Base-by-base conservation (phyloP, 192 early-diverging fungal species). In the Podila minutissima region DNA sequence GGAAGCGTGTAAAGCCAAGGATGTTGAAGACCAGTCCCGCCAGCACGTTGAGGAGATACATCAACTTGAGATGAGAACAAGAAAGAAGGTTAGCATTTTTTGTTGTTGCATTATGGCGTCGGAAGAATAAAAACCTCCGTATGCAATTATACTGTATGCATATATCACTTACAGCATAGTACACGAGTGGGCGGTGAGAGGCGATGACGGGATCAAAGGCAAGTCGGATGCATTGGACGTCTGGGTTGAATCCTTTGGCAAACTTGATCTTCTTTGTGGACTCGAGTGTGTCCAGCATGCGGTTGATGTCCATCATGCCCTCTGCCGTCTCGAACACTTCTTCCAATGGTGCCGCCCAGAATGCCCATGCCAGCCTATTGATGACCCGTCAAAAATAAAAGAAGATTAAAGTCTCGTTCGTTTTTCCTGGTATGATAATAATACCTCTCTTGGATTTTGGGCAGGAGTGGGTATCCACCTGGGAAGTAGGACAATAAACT, bases 171-270 rank as follows among this genome's bases (percentile, higher is more conserved):
- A 72, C 71, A 22, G 66, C 55, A 63, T 91, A 91, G 35, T 89
- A 85, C 20, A 88, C 48, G 24, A 89, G 68, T 6, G 90, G 90
- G 20, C 90, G 83, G 46, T 90, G 90, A 15, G 78, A 55, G 2
- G 86, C 85, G 32, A 86, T 71, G 61, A 91, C 82, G 9, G 84
- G 77, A 55, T 91, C 90, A 5, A 91, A 55, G 26, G 59, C 84
- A n/a, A 91, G 66, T 3, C 87, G 84, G 50, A 91, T 86, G 71
- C 90, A 91, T 58, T 82, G 64, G 22, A 86, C 59, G 13, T 75
- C 28, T 0, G 70, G 70, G 66, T 86, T 84, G 41, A 74, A 81
- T 35, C 86, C 85, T 19, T 82, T 50, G 46, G 71, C 48, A 48
- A 89, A 86, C n/a, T 78, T 74, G 22, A 87, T 22, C 13, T 84